A percentile compares a stretch with the other conserved stretches of the same genome.
Conservation (phyloP, 78 protist species). For the Parvularia atlantis region DNA sequence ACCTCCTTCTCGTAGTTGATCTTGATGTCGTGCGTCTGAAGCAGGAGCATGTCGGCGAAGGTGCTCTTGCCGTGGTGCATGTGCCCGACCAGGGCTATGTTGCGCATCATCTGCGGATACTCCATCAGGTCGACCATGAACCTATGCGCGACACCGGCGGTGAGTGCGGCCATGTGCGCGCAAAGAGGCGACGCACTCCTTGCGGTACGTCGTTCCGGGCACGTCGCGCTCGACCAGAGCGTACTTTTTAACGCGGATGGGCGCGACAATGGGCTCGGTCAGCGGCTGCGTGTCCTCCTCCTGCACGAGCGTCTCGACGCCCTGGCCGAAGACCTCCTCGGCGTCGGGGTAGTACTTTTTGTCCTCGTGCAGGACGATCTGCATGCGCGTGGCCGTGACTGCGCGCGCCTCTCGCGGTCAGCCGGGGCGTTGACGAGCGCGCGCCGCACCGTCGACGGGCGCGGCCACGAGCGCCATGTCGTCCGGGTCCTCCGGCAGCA, state of each 20-base stretch:
- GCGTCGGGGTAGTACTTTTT: slow-evolving; percentile 92
- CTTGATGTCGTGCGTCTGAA: slow-evolving; percentile 73
- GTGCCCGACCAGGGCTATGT: slow-evolving; percentile 77
- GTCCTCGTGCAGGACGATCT: slow-evolving; percentile 86
- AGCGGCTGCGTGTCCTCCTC: slow-evolving; percentile 96
- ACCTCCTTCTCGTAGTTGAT: background rate
- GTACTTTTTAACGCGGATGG: slow-evolving; percentile 39
- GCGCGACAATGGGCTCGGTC: slow-evolving; percentile 88
- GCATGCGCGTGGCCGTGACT: too few species aligned
- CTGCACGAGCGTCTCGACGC: slow-evolving; percentile 85
- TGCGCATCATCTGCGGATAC: slow-evolving; percentile 70
- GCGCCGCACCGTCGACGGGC: too few species aligned
- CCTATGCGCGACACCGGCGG: background rate
- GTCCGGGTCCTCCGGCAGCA: too few species aligned
- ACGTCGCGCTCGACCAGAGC: slow-evolving; percentile 25
- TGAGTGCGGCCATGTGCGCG: background rate
- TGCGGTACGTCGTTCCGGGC: slow-evolving; percentile 30
- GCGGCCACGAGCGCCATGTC: too few species aligned
- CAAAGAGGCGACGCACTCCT: slow-evolving; percentile 6
- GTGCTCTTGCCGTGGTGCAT: slow-evolving; percentile 92
- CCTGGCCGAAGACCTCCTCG: slow-evolving; percentile 71
- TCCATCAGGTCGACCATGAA: slow-evolving; percentile 49
- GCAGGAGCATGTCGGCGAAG: slow-evolving; percentile 77
- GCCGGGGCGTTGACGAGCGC: too few species aligned
- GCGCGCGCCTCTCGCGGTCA: too few species aligned